These are phyloP conservation scores for Paramecium caudatum DNA, from an alignment of 73 alveolate genomes.

Conservation along the genomic window DNA sequence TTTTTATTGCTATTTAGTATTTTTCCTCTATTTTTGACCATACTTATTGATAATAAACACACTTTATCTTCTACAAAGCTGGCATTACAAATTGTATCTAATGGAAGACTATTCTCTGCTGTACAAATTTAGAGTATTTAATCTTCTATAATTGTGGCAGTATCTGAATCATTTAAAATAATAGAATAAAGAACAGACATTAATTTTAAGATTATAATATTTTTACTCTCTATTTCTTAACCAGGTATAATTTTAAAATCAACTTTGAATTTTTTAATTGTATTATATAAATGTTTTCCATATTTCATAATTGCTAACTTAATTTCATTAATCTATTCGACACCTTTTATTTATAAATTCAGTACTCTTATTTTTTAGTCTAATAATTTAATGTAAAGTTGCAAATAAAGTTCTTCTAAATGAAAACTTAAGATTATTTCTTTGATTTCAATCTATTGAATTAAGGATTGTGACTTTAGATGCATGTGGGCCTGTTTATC, in stretches of 20 bases:
- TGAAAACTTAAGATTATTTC: constrained; percentile 6
- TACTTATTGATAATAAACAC: constrained; percentile 1
- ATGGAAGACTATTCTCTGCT: neutral
- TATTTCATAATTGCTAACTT: neutral
- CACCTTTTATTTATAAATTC: neutral
- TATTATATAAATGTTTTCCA: neutral
- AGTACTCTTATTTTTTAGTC: neutral
- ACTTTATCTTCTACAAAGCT: constrained; percentile 47
- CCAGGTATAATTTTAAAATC: too few relatives aligned
- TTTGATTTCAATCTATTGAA: constrained; percentile 1
- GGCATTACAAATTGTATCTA: constrained; percentile 36
- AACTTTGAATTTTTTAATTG: neutral
- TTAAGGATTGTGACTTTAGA: neutral
- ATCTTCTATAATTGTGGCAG: neutral
- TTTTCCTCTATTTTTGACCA: constrained; percentile 47
- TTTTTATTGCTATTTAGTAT: constrained; percentile 28
- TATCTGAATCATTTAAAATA: neutral
- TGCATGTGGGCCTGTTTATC: neutral
- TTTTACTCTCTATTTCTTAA: constrained; percentile 1
- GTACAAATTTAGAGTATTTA: neutral
- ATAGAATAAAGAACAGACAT: constrained; percentile 17
- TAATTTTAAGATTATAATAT: neutral
- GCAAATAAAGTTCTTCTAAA: constrained; percentile 5
- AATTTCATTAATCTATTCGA: neutral
- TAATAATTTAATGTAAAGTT: neutral